Evolutionary conservation across 2,329 filamentous ascomycete genomes (phyloP), one percentile per base, ranked within the genome.

Genomic region (Chrysosphaeria jannelii): DNA sequence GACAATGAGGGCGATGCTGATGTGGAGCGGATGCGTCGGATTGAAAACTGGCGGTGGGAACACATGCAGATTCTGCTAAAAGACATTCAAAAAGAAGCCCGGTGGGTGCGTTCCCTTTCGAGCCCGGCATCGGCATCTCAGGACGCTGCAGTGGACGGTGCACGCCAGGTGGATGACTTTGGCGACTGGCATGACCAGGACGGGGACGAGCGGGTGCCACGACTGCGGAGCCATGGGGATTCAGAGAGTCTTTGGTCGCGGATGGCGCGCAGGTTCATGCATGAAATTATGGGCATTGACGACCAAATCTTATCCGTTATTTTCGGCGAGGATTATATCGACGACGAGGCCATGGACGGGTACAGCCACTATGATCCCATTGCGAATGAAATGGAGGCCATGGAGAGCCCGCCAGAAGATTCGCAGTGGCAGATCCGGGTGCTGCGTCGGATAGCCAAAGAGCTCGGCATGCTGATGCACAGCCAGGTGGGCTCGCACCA

Each of bases 41-140:
- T 97, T 38, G 81, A 93, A 43, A 59, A 62, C 24, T 97, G 85
- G 85, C 61, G 79, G 26, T 46, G 88, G 37, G 81, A 93, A 37
- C 79, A 97, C 40, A 90, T 78, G 41, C 61, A 62, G 28, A 63
- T 75, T 8, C 49, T 97, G 14, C 42, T 91, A 16, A 72, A 89
- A 26, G 76, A 91, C 43, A 79, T 93, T 22, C 72, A 88, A 42
- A 68, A 62, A 30, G 76, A 90, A 44, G 89, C 78, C 26, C 50
- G 53, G 30, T 55, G 70, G 27, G 16, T 18, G 16, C 16, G 16
- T n/a, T 18, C 25, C 5, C 14, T 14, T 5, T 17, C 11, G 11
- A 21, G 14, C 4, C 13, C 21, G 6, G 19, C 21, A 4, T 16
- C 14, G 2, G 16, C 14, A 8, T 9, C 21, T 3, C n/a, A 14